Percentiles rank a stretch among this genome's conserved stretches.
phyloP scores from a whole-genome alignment of 768 basidiomycete genomes.

The Agrocybe pediades region DNA sequence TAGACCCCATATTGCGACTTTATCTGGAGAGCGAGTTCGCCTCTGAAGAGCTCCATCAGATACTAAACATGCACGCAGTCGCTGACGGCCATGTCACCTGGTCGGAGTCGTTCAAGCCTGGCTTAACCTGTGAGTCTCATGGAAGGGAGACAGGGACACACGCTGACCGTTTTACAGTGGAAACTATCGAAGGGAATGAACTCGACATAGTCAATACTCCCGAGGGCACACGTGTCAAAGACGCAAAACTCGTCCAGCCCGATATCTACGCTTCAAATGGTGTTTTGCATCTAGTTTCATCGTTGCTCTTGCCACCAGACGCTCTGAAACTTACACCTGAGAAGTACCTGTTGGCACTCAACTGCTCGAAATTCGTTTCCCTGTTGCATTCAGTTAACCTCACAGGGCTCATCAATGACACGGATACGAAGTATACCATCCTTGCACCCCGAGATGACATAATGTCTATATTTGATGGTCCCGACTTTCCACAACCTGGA shows the following conservation, averaged over 20 bases:
- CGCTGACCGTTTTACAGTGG: conserved; percentile 49
- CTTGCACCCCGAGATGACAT: conserved; percentile 92
- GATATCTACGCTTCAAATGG: conserved; percentile 96
- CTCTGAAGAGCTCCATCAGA: conserved; percentile 71
- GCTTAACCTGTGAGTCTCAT: conserved; percentile 51
- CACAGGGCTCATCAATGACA: conserved; percentile 67
- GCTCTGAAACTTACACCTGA: conserved; percentile 86
- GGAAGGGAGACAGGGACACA: background rate
- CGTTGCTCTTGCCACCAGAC: conserved; percentile 76
- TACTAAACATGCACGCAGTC: conserved; percentile 80
- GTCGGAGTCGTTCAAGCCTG: conserved; percentile 60
- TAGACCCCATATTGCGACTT: conserved; percentile 76
- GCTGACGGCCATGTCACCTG: conserved; percentile 59
- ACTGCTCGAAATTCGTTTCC: conserved; percentile 89
- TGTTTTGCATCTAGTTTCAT: conserved; percentile 87
- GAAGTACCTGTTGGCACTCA: conserved; percentile 90
- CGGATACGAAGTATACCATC: conserved; percentile 76
- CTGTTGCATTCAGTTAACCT: conserved; percentile 85
- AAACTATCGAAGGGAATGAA: conserved; percentile 64
- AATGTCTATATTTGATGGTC: conserved; percentile 54
- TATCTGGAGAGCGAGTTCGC: conserved; percentile 93
- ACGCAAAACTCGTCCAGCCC: conserved; percentile 63
- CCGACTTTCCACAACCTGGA: conserved; percentile 63
- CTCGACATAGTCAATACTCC: conserved; percentile 61
- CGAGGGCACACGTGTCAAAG: conserved; percentile 56